Base-by-base conservation (phyloP, 1,139 yeast species). In the Candida sojae region DNA sequence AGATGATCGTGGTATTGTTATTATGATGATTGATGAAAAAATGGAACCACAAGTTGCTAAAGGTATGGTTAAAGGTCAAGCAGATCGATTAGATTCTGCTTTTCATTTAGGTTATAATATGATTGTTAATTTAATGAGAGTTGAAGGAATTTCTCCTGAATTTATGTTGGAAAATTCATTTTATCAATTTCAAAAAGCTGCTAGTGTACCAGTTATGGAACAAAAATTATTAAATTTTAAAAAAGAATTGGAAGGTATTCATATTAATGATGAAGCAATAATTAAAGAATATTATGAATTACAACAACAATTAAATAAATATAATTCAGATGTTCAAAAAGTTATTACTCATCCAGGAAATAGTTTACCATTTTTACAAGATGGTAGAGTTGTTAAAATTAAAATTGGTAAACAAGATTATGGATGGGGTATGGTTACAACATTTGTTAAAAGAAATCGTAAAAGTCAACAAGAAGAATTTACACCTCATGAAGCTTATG, bases 31-130 rank as follows among this genome's bases (percentile, higher is more conserved):
- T 67, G 98, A 93, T 66, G 98, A 93, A 65, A 93, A 92, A 63
- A 95, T 95, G 99, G 99, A 95, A 67, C 99, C 99, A 5, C 96
- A 91, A 59, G 96, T 93, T 36, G 99, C 99, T 17, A 95, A 95
- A 66, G 97, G 98, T 3, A 95, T 95, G 99, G 98, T 95, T 17
- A 92, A 92, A 64, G 99, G 99, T 61, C 96, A 90, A 64, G 97
- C 98, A 30, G 98, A 93, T 67, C 77, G 98, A 57, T 77, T 93
- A 52, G 97, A 93, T 62, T 92, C 98, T 29, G 97, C 98, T 0
- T 93, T 93, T 80, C 97, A 92, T 65, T 73, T 95, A 53, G 97
- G 97, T 13, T 95, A 95, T 69, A 95, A 93, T 66, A 95, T 95
- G 99, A 89, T 93, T 62, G 79, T 93, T 66, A 95, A 95, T 63